These are phyloP conservation scores for Hymenoscyphus repandus DNA, from an alignment of 2,329 filamentous ascomycete species.

Conservation along the genomic window DNA sequence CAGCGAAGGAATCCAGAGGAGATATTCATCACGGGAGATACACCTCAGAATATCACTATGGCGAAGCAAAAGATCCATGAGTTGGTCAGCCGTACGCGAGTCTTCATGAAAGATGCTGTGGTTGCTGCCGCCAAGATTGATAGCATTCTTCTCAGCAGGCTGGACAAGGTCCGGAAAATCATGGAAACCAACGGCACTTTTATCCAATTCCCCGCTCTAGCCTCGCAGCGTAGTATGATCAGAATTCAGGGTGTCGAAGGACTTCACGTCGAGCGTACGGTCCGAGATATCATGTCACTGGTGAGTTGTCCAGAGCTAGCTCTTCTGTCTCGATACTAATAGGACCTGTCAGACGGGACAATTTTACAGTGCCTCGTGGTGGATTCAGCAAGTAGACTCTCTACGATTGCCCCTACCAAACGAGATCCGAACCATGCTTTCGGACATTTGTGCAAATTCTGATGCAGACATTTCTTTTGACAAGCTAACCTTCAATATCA, in stretches of 20 bases:
- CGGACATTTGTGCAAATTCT: constrained; percentile 93
- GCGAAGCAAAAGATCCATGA: constrained; percentile 92
- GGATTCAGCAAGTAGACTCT: constrained; percentile 74
- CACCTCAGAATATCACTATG: constrained; percentile 72
- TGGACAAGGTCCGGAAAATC: constrained; percentile 97
- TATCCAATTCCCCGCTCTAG: constrained; percentile 84
- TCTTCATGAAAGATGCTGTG: constrained; percentile 86
- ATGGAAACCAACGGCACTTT: constrained; percentile 95
- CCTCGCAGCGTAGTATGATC: constrained; percentile 76
- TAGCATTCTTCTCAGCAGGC: constrained; percentile 80
- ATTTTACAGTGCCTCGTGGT: constrained; percentile 97
- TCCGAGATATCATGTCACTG: constrained; percentile 91
- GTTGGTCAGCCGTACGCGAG: constrained; percentile 71
- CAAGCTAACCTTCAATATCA: constrained; percentile 88
- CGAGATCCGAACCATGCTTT: constrained; percentile 85
- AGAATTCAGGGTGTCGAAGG: constrained; percentile 92
- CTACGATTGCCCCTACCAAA: constrained; percentile 52
- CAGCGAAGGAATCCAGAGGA: constrained; percentile 78
- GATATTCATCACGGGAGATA: constrained; percentile 93
- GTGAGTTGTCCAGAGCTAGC: constrained; percentile 45
- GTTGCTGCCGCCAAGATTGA: constrained; percentile 92
- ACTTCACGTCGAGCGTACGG: constrained; percentile 88
- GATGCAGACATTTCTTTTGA: constrained; percentile 94
- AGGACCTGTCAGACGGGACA: constrained; percentile 67
- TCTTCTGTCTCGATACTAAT: constrained; percentile 12